phyloP scores from a whole-genome alignment of 805 yeast species.

The Zygoascus biomembranicola region DNA sequence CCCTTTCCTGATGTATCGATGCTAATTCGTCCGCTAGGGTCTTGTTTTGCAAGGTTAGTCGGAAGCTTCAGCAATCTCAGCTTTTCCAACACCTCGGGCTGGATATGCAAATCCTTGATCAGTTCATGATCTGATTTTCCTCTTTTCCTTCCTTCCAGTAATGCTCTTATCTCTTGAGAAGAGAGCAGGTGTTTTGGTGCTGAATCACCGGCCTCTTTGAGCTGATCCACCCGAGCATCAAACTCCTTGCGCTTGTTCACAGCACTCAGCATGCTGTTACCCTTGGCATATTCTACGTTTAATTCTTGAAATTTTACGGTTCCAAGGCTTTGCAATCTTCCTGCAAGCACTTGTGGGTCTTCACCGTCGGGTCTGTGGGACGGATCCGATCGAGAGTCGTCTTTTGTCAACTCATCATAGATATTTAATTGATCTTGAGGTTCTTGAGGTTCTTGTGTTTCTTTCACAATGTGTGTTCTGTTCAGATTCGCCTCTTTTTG shows the following conservation, averaged over 20 bases:
- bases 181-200: neutral
- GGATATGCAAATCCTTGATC: neutral
- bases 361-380: slow-evolving; percentile 1
- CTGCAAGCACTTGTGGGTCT: slow-evolving; percentile 2
- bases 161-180: neutral
- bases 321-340: neutral
- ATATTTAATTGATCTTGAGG: neutral
- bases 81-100: neutral
- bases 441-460: neutral
- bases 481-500: neutral
- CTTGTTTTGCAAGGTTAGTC: neutral
- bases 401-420: neutral
- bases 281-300: neutral
- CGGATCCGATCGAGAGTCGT: neutral
- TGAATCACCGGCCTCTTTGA: neutral
- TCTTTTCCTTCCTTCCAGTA: neutral
- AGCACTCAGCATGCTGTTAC: slow-evolving; percentile 1
- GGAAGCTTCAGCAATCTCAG: neutral
- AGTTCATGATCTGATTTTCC: neutral
- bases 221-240: neutral
- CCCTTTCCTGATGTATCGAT: neutral
- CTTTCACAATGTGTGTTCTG: neutral
- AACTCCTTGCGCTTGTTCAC: neutral
- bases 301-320: neutral
- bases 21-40: neutral